A percentile compares a stretch with the other conserved stretches of the same genome.
These are phyloP conservation scores for Heterobasidion occidentale DNA, from an alignment of 1,284 basidiomycete genomes.

Conservation along the genomic window DNA sequence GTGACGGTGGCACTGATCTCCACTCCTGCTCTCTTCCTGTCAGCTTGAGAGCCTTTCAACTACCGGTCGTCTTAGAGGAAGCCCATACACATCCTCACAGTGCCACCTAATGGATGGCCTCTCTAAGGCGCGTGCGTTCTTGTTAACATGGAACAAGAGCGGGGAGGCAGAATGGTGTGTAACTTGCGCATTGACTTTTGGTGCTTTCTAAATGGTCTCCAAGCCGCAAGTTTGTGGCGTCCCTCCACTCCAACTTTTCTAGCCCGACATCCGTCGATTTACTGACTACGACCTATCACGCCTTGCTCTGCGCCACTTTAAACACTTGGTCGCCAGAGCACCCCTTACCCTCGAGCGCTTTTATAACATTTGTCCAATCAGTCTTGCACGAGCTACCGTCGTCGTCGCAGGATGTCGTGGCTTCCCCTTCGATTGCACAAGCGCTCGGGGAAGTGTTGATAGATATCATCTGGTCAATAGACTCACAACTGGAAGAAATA, in stretches of 20 bases:
- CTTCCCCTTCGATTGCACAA: conserved; percentile 28
- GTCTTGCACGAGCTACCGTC: conserved; percentile 58
- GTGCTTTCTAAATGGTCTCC: background rate
- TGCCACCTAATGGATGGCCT: conserved; percentile 10
- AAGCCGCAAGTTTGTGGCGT: conserved; percentile 51
- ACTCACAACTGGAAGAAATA: conserved; percentile 67
- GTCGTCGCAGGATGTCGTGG: conserved; percentile 43
- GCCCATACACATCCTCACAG: no score
- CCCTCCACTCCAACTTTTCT: conserved; percentile 47
- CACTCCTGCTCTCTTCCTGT: no score
- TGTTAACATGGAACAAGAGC: conserved; percentile 9
- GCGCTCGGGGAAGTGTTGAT: conserved; percentile 62
- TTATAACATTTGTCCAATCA: conserved; percentile 56
- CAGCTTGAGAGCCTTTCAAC: no score
- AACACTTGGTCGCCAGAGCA: conserved; percentile 43
- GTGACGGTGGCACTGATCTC: no score
- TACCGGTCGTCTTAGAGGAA: no score
- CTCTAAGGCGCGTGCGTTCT: conserved; percentile 6
- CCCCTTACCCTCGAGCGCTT: conserved; percentile 34
- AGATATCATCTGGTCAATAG: conserved; percentile 73
- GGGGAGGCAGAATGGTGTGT: conserved; percentile 13
- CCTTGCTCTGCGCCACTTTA: conserved; percentile 51
- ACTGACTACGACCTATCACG: conserved; percentile 58
- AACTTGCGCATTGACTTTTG: background rate
- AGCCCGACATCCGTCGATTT: conserved; percentile 43